Evolutionary conservation across 1,139 yeast genomes (phyloP).

Genomic region (Yamadazyma triangularis): DNA sequence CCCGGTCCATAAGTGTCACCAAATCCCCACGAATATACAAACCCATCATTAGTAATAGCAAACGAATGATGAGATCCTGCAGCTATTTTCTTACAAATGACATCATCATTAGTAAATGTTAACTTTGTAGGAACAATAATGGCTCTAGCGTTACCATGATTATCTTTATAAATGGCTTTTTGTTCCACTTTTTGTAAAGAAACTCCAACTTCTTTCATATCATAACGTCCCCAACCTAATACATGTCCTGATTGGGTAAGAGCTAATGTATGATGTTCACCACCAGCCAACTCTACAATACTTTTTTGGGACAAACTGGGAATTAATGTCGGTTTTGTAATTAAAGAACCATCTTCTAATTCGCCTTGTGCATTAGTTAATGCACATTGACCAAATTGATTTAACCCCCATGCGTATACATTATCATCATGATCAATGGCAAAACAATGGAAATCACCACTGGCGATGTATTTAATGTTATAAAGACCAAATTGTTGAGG

Average conservation of each 20-base stretch:
- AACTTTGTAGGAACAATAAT: conserved; percentile 80
- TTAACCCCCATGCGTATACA: conserved; percentile 89
- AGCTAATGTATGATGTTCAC: conserved; percentile 91
- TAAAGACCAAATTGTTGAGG: conserved; percentile 78
- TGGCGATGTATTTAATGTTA: conserved; percentile 73
- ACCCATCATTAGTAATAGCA: conserved; percentile 80
- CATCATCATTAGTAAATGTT: too few species aligned
- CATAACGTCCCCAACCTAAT: conserved; percentile 85
- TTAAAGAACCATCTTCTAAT: conserved; percentile 77
- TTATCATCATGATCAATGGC: conserved; percentile 74
- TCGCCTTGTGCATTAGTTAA: conserved; percentile 50
- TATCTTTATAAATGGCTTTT: conserved; percentile 63
- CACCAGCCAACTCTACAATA: conserved; percentile 71
- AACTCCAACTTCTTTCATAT: conserved; percentile 90
- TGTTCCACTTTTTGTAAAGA: conserved; percentile 56
- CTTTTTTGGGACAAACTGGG: conserved; percentile 52
- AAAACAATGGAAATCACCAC: conserved; percentile 95
- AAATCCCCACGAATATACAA: conserved; percentile 94
- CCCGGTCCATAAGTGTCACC: conserved; percentile 97
- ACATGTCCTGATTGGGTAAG: conserved; percentile 67
- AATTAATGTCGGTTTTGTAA: conserved; percentile 73
- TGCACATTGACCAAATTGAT: conserved; percentile 96
- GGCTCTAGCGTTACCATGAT: conserved; percentile 78
- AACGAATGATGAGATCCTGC: conserved; percentile 91
- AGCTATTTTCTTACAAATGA: conserved; percentile 59